Percentiles rank a stretch among this genome's conserved stretches.
phyloP scores from a whole-genome alignment of 2,329 filamentous ascomycete genomes.

The Cordyceps militaris region DNA sequence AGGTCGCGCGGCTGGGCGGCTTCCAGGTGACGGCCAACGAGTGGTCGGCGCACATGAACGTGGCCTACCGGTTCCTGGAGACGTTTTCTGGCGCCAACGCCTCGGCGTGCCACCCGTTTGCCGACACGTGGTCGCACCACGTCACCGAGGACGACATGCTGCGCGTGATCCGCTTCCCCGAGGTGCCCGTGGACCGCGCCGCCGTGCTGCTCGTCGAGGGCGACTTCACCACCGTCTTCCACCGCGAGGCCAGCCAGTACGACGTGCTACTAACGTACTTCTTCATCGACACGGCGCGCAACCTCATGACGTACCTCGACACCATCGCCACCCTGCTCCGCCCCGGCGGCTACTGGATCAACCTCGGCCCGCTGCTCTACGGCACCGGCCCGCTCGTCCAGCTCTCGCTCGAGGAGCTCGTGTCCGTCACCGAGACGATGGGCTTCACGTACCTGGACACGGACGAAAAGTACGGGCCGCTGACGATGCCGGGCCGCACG shows the following conservation, averaged over 20 bases:
- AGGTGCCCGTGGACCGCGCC: conserved; percentile 27
- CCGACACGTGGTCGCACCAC: conserved; percentile 52
- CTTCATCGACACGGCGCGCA: conserved; percentile 55
- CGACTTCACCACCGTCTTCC: conserved; percentile 44
- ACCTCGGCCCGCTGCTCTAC: conserved; percentile 49
- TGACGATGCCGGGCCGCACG: conserved; percentile 34
- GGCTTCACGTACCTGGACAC: conserved; percentile 45
- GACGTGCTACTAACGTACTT: conserved; percentile 50
- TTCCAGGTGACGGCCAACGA: conserved; percentile 50
- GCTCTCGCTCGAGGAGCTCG: conserved; percentile 46
- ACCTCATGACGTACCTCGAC: conserved; percentile 47
- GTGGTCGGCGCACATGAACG: conserved; percentile 52
- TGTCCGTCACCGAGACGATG: conserved; percentile 39
- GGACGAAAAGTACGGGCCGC: conserved; percentile 31
- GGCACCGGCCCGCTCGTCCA: conserved; percentile 49
- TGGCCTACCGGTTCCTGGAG: conserved; percentile 44
- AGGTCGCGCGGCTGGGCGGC: conserved; percentile 39
- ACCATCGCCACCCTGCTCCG: conserved; percentile 42
- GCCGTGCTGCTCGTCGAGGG: conserved; percentile 45
- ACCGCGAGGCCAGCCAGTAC: conserved; percentile 24
- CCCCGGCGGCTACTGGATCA: conserved; percentile 46
- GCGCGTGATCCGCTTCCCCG: conserved; percentile 39
- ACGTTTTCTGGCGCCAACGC: conserved; percentile 20
- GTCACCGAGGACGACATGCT: conserved; percentile 39
- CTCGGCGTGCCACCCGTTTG: conserved; percentile 40